Base-by-base conservation (phyloP, 2,329 filamentous ascomycete genomes). In the Diaporthe batatas region DNA sequence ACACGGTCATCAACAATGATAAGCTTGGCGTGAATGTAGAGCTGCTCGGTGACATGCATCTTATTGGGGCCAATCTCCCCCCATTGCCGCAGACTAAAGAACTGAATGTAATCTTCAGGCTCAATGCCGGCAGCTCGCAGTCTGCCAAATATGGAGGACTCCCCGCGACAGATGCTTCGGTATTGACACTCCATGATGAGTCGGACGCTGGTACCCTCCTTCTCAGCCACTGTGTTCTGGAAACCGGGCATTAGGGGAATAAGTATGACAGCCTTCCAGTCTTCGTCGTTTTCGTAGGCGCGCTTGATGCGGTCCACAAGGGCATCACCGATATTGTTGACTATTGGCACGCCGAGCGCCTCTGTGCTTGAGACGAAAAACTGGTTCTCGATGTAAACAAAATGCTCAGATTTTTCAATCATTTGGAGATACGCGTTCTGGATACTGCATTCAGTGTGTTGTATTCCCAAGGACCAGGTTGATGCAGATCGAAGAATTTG, bases 211-310 rank as follows among this genome's bases (percentile, higher is more conserved):
- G 94, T 98, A 53, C 96, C 96, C 77, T 98, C 96, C 78, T 96
- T 94, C 76, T 94, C 92, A 77, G 98, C 95, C 25, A 99, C 96
- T 0, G 95, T 97, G 79, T 97, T 98, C 82, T 98, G 95, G 83
- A 98, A 99, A 2, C 96, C 96, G n/a, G 96, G 96, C 91, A 99
- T 97, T 42, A 99, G 87, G 1, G 96, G 96, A 73, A 99, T 97
- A 75, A 98, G 83, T 75, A 98, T 93, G 74, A 95, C 92, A 51
- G 93, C 94, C 75, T 94, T 92, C 96, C 96, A 99, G 70, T 94
- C 91, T 81, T 98, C 94, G 65, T 92, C 91, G 47, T 97, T 94
- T 76, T 92, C 89, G 77, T 94, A 89, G 0, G 96, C 96, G 73
- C 94, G 90, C 74, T 95, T 92, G 78, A 97, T 96, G 64, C 96